Evolutionary conservation across 805 yeast species (phyloP).

Genomic region (Wickerhamiella galacta): DNA sequence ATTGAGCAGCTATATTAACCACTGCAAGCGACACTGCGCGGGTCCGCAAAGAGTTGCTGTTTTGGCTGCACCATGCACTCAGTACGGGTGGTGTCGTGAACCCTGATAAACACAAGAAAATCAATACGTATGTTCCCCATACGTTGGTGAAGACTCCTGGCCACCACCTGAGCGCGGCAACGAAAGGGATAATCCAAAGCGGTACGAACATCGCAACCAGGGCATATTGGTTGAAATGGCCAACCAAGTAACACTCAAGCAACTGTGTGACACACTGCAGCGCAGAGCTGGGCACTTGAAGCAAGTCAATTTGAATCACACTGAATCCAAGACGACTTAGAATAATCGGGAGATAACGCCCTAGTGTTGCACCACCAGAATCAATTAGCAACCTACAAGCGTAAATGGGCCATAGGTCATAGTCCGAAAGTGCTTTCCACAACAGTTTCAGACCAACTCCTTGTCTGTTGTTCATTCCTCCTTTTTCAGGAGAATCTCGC

Average conservation of each 20-base stretch:
- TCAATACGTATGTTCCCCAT: constrained; percentile 19
- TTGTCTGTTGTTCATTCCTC: constrained; percentile 48
- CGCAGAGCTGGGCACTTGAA: constrained; percentile 33
- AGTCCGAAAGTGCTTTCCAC: constrained; percentile 29
- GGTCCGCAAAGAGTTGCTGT: constrained; percentile 42
- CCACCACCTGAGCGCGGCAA: constrained; percentile 14
- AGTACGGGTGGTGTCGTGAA: constrained; percentile 14
- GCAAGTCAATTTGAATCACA: constrained; percentile 33
- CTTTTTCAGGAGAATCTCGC: constrained; percentile 48
- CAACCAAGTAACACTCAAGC: constrained; percentile 7
- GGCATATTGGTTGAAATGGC: constrained; percentile 7
- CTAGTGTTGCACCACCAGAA: constrained; percentile 25
- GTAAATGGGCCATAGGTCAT: constrained; percentile 40
- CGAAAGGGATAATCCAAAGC: constrained; percentile 9
- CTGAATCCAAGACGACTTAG: constrained; percentile 33
- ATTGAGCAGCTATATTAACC: constrained; percentile 48
- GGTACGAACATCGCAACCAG: constrained; percentile 5
- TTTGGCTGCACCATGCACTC: constrained; percentile 37
- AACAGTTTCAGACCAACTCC: constrained; percentile 31
- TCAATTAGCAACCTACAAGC: constrained; percentile 29
- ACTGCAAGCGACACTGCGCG: constrained; percentile 53
- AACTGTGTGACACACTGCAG: constrained; percentile 14
- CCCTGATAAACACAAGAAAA: constrained; percentile 15
- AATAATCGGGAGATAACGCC: constrained; percentile 32
- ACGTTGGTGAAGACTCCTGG: constrained; percentile 8